Evolutionary conservation across 2,329 filamentous ascomycete species (phyloP), one percentile per base, ranked within the genome.

Genomic region (Lachnellula hyalina): DNA sequence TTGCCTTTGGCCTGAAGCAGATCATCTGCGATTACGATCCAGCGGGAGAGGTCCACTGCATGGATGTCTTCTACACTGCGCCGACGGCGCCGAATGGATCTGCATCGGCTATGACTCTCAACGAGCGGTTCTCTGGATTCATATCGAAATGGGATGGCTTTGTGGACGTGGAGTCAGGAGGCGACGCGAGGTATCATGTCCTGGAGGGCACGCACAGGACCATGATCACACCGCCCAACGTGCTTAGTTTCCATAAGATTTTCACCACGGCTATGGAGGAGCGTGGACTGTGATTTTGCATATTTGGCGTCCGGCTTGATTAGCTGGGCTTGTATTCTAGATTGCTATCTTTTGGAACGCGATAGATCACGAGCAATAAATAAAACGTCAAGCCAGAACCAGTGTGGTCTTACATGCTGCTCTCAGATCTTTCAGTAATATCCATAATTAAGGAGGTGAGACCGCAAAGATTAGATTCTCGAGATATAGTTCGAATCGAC

Each of bases 21-120:
- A 71, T 74, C 41, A 72, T 70, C 4, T 52, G 61, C 0, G 68
- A 76, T 15, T 79, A 78, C 57, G 72, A 77, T 48, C 75, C 75
- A 1, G 9, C 15, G 0, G 74, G 74, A 0, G 54, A 19, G 0
- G 70, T 77, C 0, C 53, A 55, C 0, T 11, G 34, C 2, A 70
- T 77, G 45, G 75, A 78, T 61, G 66, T 77, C 1, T 77, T 78
- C 53, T 68, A 71, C 28, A 71, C 70, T 1, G 59, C 63, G 5
- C 74, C 74, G 11, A 59, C 59, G 49, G 40, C 9, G 40, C 4
- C 17, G 8, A 12, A 6, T 35, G 51, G 41, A 34, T 35, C 47
- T 21, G 55, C 54, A 0, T 35, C 48, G 28, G 55, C 54, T 11
- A 60, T 56, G 35, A 8, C 6, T 2, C 15, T 28, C 12, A 57